Evolutionary conservation across 768 basidiomycete genomes (phyloP).

Genomic region (Pulveroboletus sp.): DNA sequence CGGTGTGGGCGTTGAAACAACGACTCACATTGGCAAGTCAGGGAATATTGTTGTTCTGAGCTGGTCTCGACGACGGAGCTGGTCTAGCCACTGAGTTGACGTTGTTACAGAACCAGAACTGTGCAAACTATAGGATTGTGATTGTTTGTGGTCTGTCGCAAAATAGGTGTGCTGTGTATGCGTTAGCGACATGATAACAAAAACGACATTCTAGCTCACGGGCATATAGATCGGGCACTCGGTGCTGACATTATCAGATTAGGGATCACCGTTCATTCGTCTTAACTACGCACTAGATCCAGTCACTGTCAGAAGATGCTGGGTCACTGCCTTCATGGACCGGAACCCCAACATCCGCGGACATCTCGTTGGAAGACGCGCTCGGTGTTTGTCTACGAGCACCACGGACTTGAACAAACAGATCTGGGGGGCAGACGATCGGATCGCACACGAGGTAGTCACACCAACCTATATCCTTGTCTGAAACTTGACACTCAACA

Average conservation of each 20-base stretch:
- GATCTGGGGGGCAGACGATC: slow-evolving; percentile 41
- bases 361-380: slow-evolving; percentile 1
- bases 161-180: slow-evolving; percentile 43
- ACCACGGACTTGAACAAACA: slow-evolving; percentile 33
- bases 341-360: slow-evolving; percentile 28
- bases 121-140: slow-evolving; percentile 38
- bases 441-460: slow-evolving; percentile 47
- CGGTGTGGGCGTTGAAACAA: background rate
- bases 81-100: slow-evolving; percentile 36
- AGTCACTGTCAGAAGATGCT: slow-evolving; percentile 33
- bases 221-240: slow-evolving; percentile 49
- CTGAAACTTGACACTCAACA: background rate
- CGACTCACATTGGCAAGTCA: slow-evolving; percentile 38
- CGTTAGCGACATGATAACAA: background rate
- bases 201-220: slow-evolving; percentile 22
- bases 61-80: slow-evolving; percentile 36
- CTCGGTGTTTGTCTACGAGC: slow-evolving; percentile 12
- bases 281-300: slow-evolving; percentile 41
- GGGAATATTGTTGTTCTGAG: slow-evolving; percentile 43
- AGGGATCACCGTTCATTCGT: background rate
- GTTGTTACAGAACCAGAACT: slow-evolving; percentile 10
- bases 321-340: slow-evolving; percentile 42
- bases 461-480: slow-evolving; percentile 39
- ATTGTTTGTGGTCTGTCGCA: slow-evolving; percentile 49
- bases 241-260: slow-evolving; percentile 27